Evolutionary conservation across 2,329 filamentous ascomycete genomes (phyloP).

Genomic region (Arthrobotrys musiformis): DNA sequence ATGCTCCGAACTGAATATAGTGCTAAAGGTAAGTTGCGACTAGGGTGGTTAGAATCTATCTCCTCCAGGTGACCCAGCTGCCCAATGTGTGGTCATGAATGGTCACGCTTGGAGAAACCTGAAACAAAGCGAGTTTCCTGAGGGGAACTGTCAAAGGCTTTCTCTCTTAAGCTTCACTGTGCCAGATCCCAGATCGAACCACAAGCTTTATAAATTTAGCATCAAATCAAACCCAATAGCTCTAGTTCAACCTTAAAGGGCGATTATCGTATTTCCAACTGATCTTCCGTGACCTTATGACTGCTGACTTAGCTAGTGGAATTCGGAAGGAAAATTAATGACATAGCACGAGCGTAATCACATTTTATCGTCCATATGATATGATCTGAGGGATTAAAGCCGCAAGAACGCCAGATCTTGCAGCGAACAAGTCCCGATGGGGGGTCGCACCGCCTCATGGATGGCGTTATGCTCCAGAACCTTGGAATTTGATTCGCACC

Average conservation of each 20-base stretch:
- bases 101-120: constrained; percentile 48
- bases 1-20: constrained; percentile 44
- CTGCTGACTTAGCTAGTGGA: constrained; percentile 29
- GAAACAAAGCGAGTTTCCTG: constrained; percentile 54
- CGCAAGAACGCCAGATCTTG: constrained; percentile 38
- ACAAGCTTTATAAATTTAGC: constrained; percentile 38
- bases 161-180: constrained; percentile 22
- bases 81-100: constrained; percentile 53
- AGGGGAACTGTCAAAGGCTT: constrained; percentile 33
- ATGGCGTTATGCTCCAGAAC: constrained; percentile 51
- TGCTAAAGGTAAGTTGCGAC: constrained; percentile 28
- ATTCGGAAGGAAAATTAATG: constrained; percentile 45
- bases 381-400: constrained; percentile 26
- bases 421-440: constrained; percentile 38
- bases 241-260: constrained; percentile 11
- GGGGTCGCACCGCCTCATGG: constrained; percentile 35
- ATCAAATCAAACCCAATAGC: constrained; percentile 5
- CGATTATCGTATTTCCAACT: constrained; percentile 5
- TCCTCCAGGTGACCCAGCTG: constrained; percentile 44
- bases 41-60: constrained; percentile 1
- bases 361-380: constrained; percentile 49
- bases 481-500: constrained; percentile 45
- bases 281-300: constrained; percentile 48
- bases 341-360: constrained; percentile 53
- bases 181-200: constrained; percentile 41